Evolutionary conservation across 2,329 filamentous ascomycete genomes (phyloP), one percentile per base, ranked within the genome.

Genomic region (Colletotrichum tropicale): DNA sequence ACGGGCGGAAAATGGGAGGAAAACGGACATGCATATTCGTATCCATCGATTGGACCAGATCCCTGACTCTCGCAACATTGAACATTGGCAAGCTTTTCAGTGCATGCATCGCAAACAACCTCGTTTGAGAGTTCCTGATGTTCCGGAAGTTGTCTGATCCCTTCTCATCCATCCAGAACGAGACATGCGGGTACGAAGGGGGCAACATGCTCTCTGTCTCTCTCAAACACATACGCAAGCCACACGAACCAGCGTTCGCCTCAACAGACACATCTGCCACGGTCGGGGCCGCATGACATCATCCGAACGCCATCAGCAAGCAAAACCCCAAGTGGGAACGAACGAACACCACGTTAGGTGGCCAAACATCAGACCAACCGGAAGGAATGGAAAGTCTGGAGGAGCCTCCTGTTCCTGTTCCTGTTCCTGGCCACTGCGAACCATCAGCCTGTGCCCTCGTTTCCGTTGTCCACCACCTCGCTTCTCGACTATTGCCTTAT

Each of bases 251-350:
- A 36, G 36, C 16, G 61, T 62, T 65, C 43, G 21, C 36, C 18
- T 52, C 61, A 58, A 66, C 26, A 18, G 30, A 13, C 32, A 21
- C 30, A 13, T 32, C 36, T 74, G 26, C 71, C 67, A 61, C 71
- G 18, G 67, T 70, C 38, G 36, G 32, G 30, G 60, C 64, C 64
- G 69, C 70, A 76, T 76, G 74, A 76, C 74, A 76, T 76, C 74
- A 76, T 76, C 74, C 70, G 74, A 76, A 76, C 74, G 74, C 58
- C 74, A 73, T 68, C 16, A 30, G 30, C 43, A 52, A 21, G 43
- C n/a, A 21, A 38, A 62, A 38, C 52, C 52, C 55, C 18, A 30
- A 24, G 18, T 56, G 30, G 28, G 34, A 21, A 61, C 24, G 18
- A 30, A 32, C 18, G 18, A 32, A 32, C 18, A 26, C 28, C 32